phyloP scores from a whole-genome alignment of 495 filamentous ascomycete genomes.

The Lasiosphaeris hirsuta region DNA sequence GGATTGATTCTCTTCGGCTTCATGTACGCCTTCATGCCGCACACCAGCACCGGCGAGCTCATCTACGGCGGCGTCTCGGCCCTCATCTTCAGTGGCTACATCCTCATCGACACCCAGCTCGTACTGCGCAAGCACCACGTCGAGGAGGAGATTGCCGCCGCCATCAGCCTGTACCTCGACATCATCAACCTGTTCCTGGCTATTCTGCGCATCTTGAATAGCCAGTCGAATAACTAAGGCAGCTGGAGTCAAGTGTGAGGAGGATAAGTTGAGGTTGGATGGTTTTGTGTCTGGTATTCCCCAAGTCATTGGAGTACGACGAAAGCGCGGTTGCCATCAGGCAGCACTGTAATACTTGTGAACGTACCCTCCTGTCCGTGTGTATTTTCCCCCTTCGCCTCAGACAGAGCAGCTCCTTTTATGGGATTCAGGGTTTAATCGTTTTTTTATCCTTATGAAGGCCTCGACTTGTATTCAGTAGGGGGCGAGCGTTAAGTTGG shows the following conservation, averaged over 20 bases:
- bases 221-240: slow-evolving; percentile 68
- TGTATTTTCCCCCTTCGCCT: too few relatives aligned
- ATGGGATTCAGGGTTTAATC: too few relatives aligned
- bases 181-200: slow-evolving; percentile 95
- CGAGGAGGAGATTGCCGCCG: slow-evolving; percentile 97
- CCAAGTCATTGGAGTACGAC: too few relatives aligned
- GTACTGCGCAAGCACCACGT: slow-evolving; percentile 92
- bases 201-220: slow-evolving; percentile 87
- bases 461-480: too few relatives aligned
- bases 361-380: too few relatives aligned
- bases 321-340: too few relatives aligned
- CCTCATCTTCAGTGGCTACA: slow-evolving; percentile 88
- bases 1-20: slow-evolving; percentile 88
- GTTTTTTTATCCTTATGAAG: too few relatives aligned
- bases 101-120: slow-evolving; percentile 93
- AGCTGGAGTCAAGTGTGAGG: too few relatives aligned
- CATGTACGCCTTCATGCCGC: slow-evolving; percentile 79
- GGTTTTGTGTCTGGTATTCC: too few relatives aligned
- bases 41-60: slow-evolving; percentile 72
- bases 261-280: slow-evolving; percentile 37
- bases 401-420: too few relatives aligned
- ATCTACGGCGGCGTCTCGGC: slow-evolving; percentile 77
- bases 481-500: too few relatives aligned
- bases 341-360: too few relatives aligned
- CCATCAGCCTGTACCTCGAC: slow-evolving; percentile 93